Evolutionary conservation across 306 rosid genomes (phyloP), one percentile per base, ranked within the genome.

Genomic region (Pyrus communis): DNA sequence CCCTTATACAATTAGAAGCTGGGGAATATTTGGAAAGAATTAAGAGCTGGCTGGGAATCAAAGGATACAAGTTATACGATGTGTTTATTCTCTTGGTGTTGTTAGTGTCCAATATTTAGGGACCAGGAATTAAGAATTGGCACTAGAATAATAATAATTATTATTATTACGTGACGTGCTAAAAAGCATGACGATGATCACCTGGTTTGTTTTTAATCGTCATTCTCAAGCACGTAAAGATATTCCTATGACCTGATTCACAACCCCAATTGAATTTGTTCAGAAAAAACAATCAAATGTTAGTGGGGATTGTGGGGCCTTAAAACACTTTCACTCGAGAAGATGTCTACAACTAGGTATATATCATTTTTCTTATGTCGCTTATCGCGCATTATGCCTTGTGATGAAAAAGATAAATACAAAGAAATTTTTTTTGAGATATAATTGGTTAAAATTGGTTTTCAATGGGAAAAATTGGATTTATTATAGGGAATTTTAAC

Each of bases 1-100:
- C 55, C 55, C 6, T 49, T 15, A 35, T 7, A 38, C 42, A 1
- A 38, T 38, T 54, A 3, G 67, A 30, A 57, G 28, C 73, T 38
- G 71, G 52, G 8, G 83, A 75, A 79, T 75, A 70, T 31, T 21
- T 54, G 42, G 62, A 75, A 71, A 71, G 74, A 63, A 60, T 15
- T n/a, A 1, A n/a, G 58, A 55, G 33, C 6, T 75, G 55, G 70
- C 21, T 11, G 40, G 35, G 80, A 79, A 82, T 78, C 43, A 75
- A 45, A 49, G 14, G 58, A n/a, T 55, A 23, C 19, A 61, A 67
- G 15, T 77, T 69, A 76, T 71, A 35, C 75, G 65, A 60, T 28
- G 69, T 75, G 54, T 33, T 67, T 76, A 75, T 83, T 75, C 81
- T 76, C 59, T 66, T 28, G 40, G 67, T 71, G 75, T 25, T 64